Evolutionary conservation across 768 basidiomycete species (phyloP).

Genomic region (Termitomyces sp.): DNA sequence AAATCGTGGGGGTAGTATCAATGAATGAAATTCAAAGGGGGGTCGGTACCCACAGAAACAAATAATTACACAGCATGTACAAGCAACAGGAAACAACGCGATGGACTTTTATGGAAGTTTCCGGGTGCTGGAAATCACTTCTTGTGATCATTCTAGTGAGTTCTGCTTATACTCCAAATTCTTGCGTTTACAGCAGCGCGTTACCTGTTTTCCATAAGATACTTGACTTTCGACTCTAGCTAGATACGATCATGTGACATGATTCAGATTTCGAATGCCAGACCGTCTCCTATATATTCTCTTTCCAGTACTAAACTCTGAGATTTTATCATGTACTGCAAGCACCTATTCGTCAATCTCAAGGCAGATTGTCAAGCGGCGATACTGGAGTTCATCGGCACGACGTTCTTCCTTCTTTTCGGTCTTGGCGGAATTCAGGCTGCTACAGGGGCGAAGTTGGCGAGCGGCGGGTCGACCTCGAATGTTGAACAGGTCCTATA

Average conservation of each 20-base stretch:
- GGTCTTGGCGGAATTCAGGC: constrained; percentile 66
- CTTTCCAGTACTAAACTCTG: neutral
- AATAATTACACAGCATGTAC: too few relatives aligned
- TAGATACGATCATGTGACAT: neutral
- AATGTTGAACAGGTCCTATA: constrained; percentile 45
- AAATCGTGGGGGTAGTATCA: neutral
- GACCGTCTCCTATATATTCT: neutral
- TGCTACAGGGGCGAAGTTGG: constrained; percentile 31
- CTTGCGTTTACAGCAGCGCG: too few relatives aligned
- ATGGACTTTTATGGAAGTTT: neutral
- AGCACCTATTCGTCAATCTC: constrained; percentile 21
- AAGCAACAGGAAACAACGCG: neutral
- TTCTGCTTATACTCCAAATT: too few relatives aligned
- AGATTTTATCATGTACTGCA: neutral
- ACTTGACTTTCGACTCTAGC: too few relatives aligned
- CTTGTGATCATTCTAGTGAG: too few relatives aligned
- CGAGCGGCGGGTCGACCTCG: constrained; percentile 20
- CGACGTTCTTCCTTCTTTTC: constrained; percentile 59
- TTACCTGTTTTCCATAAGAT: too few relatives aligned
- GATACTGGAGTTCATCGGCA: constrained; percentile 55
- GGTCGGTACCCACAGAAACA: neutral
- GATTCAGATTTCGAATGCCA: constrained; percentile 1
- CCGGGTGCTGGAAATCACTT: too few relatives aligned
- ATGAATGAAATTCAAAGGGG: neutral
- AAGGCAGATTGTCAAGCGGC: constrained; percentile 44